Conservation (phyloP, 805 yeast genomes). For the Metschnikowia kofuensis region DNA sequence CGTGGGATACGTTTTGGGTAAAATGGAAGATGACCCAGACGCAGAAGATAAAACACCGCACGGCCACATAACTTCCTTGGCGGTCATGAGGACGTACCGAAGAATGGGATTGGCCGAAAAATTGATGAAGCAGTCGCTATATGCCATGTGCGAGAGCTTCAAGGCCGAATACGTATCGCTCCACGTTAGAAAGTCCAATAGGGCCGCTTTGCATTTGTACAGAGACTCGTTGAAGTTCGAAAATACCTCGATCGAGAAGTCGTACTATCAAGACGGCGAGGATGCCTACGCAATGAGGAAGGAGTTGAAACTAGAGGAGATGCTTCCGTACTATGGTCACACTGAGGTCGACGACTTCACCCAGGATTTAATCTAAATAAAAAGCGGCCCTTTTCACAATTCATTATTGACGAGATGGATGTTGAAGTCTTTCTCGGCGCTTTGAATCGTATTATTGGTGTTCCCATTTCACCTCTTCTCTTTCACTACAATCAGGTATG, state of each 20-base stretch:
- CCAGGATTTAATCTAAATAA: constrained; percentile 24
- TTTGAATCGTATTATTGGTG: no score
- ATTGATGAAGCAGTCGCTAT: constrained; percentile 80
- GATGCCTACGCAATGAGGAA: constrained; percentile 96
- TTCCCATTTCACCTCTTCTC: no score
- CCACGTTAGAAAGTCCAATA: constrained; percentile 90
- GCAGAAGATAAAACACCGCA: constrained; percentile 72
- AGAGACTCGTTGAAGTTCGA: constrained; percentile 81
- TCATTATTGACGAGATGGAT: not conserved
- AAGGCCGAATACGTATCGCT: constrained; percentile 80
- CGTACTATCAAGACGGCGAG: constrained; percentile 96
- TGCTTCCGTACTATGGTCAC: constrained; percentile 57
- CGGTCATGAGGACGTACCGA: constrained; percentile 94
- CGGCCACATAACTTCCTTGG: constrained; percentile 91
- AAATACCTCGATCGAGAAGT: constrained; percentile 74
- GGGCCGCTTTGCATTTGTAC: constrained; percentile 92
- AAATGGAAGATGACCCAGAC: constrained; percentile 93
- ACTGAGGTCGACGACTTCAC: constrained; percentile 46
- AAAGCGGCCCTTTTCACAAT: not conserved
- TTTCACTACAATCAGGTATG: no score
- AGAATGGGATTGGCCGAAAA: constrained; percentile 93
- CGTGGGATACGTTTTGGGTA: constrained; percentile 94
- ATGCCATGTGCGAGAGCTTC: constrained; percentile 77
- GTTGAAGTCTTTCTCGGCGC: no score
- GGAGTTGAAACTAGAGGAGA: constrained; percentile 55